These are phyloP conservation scores for Suillus spraguei DNA, from an alignment of 768 basidiomycete species.

Conservation along the genomic window DNA sequence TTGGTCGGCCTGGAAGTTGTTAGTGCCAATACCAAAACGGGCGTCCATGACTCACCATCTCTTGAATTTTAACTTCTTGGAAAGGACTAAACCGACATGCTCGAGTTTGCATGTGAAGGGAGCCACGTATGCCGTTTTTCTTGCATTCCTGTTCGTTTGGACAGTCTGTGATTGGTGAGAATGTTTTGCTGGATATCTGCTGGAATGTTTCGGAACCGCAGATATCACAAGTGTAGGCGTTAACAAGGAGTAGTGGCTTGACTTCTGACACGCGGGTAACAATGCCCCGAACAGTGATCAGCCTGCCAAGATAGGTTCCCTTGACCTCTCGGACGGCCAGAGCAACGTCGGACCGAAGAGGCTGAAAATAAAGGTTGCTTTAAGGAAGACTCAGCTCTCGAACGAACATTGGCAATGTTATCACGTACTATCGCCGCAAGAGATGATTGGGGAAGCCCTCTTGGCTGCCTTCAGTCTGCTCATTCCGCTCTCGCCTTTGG, in stretches of 20 bases:
- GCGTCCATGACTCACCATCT: constrained; percentile 67
- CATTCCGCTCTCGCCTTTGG: constrained; percentile 88
- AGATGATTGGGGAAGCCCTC: constrained; percentile 89
- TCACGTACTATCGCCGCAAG: constrained; percentile 89
- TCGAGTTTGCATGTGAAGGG: constrained; percentile 97
- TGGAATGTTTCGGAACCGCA: constrained; percentile 99
- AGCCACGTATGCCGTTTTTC: constrained; percentile 85
- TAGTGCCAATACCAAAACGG: constrained; percentile 7
- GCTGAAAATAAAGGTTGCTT: constrained; percentile 95
- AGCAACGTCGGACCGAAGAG: constrained; percentile 71
- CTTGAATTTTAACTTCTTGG: constrained; percentile 98
- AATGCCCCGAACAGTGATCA: constrained; percentile 97
- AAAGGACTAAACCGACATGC: constrained; percentile 97
- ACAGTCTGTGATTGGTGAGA: constrained; percentile 88
- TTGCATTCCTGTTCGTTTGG: constrained; percentile 84
- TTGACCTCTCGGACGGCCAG: constrained; percentile 93
- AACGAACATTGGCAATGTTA: not conserved
- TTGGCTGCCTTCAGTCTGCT: constrained; percentile 71
- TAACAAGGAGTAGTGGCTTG: constrained; percentile 94
- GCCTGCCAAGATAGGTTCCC: constrained; percentile 81
- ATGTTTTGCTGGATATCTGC: constrained; percentile 90
- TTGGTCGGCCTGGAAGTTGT: constrained; percentile 80
- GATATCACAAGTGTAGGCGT: constrained; percentile 97
- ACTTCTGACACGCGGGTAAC: constrained; percentile 99
- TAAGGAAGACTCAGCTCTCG: constrained; percentile 18